These are phyloP conservation scores for Cytospora paraplurivora DNA, from an alignment of 2,329 filamentous ascomycete genomes.

Conservation along the genomic window DNA sequence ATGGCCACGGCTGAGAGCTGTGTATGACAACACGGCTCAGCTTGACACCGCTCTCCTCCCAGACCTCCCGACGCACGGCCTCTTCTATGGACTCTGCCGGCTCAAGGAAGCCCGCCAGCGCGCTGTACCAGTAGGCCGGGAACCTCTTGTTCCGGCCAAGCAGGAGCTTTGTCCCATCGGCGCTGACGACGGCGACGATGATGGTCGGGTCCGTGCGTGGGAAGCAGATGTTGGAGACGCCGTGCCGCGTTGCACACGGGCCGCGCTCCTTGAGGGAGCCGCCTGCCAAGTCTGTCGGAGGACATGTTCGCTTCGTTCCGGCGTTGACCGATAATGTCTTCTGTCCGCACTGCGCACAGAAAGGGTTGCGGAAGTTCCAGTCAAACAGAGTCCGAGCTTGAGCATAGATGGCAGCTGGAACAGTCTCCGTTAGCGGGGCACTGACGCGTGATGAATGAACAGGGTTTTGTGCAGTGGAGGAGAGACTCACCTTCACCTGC, in stretches of 20 bases:
- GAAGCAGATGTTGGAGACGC: conserved; percentile 88
- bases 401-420: conserved; percentile 80
- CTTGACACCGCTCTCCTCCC: conserved; percentile 79
- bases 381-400: conserved; percentile 86
- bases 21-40: conserved; percentile 80
- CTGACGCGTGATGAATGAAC: background rate
- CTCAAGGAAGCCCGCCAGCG: conserved; percentile 84
- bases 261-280: conserved; percentile 55
- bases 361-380: conserved; percentile 92
- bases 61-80: conserved; percentile 79
- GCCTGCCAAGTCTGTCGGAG: conserved; percentile 64
- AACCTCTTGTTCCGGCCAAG: conserved; percentile 85
- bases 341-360: conserved; percentile 86
- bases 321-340: conserved; percentile 77
- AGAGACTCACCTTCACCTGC: conserved; percentile 49
- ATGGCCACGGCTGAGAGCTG: conserved; percentile 85
- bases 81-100: conserved; percentile 85
- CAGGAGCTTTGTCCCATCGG: conserved; percentile 74
- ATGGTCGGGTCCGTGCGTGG: conserved; percentile 92
- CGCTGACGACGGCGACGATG: conserved; percentile 88
- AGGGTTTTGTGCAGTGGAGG: too few relatives aligned
- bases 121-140: conserved; percentile 84
- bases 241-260: conserved; percentile 78
- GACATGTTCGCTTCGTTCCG: conserved; percentile 79
- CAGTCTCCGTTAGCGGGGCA: conserved; percentile 22